These are phyloP conservation scores for Populus hybrid DNA, from an alignment of 441 rosid species.

Conservation along the genomic window DNA sequence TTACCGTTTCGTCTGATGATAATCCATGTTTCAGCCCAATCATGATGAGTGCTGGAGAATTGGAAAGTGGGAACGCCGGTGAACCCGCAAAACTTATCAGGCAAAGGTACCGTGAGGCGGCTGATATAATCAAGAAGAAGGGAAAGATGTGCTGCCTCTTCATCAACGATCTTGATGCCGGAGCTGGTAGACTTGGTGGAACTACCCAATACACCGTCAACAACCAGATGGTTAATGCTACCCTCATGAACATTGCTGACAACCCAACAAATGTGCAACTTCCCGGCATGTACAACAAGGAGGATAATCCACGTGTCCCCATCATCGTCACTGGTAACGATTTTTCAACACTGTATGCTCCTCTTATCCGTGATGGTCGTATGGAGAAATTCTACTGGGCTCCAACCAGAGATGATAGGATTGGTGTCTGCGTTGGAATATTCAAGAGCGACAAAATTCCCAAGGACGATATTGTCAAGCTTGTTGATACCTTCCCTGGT, in stretches of 20 bases:
- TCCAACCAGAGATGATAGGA: conserved; percentile 87
- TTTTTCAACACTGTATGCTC: conserved; percentile 91
- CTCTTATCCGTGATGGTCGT: conserved; percentile 99
- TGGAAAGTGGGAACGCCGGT: conserved; percentile 97
- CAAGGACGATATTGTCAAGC: conserved; percentile 48
- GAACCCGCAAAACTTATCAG: conserved; percentile 96
- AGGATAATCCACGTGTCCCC: conserved; percentile 93
- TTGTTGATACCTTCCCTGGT: conserved; percentile 94
- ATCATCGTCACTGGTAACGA: conserved; percentile 94
- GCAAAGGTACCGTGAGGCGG: conserved; percentile 98
- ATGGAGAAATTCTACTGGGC: conserved; percentile 99
- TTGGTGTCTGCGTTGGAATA: conserved; percentile 91
- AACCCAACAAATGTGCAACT: conserved; percentile 93
- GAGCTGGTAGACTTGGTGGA: conserved; percentile 95
- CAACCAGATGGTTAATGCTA: conserved; percentile 99
- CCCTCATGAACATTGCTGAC: conserved; percentile 99
- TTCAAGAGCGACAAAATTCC: conserved; percentile 62
- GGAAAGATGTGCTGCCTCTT: conserved; percentile 96
- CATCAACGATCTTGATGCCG: conserved; percentile 98
- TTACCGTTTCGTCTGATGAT: neutral
- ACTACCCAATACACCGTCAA: conserved; percentile 98
- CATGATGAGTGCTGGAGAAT: conserved; percentile 99
- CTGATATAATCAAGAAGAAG: conserved; percentile 87
- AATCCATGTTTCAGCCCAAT: conserved; percentile 61
- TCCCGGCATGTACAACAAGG: conserved; percentile 99